Percentiles rank a stretch among this genome's conserved stretches.
These are phyloP conservation scores for Flammula alnicola DNA, from an alignment of 1,284 basidiomycete species.

Conservation along the genomic window DNA sequence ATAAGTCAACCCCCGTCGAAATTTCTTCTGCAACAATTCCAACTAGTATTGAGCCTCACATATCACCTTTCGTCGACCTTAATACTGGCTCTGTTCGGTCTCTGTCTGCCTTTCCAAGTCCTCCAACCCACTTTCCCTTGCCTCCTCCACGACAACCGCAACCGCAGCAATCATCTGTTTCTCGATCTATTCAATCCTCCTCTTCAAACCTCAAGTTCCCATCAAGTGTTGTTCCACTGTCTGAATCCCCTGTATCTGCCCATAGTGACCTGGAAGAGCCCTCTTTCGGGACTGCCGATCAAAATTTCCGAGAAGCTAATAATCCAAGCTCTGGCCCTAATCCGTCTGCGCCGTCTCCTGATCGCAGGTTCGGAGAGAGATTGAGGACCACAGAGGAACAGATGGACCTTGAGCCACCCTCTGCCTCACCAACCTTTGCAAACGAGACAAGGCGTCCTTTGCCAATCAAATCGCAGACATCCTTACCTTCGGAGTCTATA, in stretches of 20 bases:
- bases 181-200: conserved; percentile 32
- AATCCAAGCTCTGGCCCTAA: conserved; percentile 1
- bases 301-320: conserved; percentile 7
- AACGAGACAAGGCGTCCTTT: conserved; percentile 19
- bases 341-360: conserved; percentile 22
- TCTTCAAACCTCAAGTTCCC: conserved; percentile 37
- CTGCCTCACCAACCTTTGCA: neutral
- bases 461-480: conserved; percentile 22
- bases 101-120: conserved; percentile 70
- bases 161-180: conserved; percentile 35
- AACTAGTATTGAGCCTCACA: conserved; percentile 37
- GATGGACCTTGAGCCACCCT: neutral
- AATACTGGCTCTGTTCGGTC: conserved; percentile 64
- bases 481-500: conserved; percentile 11
- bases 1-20: neutral
- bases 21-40: conserved; percentile 16
- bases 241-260: conserved; percentile 38
- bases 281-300: conserved; percentile 8
- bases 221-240: conserved; percentile 24
- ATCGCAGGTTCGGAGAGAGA: conserved; percentile 22
- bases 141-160: conserved; percentile 49
- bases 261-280: conserved; percentile 16
- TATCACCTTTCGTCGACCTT: conserved; percentile 39
- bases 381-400: conserved; percentile 1
- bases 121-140: conserved; percentile 71